Evolutionary conservation across 1,284 basidiomycete species (phyloP).

Genomic region (Phylloboletellus chloephorus): DNA sequence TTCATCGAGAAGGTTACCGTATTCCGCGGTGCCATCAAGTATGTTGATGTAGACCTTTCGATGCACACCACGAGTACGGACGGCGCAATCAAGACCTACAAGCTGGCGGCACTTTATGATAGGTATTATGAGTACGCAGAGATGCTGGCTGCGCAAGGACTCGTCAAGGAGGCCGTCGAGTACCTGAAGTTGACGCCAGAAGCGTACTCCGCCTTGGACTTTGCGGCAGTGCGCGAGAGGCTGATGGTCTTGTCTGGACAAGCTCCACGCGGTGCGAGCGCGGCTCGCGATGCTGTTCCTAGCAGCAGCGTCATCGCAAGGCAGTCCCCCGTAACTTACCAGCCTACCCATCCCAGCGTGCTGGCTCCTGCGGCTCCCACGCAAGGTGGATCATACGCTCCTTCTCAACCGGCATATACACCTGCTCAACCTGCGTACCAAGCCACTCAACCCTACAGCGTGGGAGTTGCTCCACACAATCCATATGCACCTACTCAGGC

Average conservation of each 20-base stretch:
- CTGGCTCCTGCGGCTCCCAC: slow-evolving; percentile 13
- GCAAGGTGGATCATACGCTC: slow-evolving; percentile 13
- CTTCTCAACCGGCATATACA: slow-evolving; percentile 9
- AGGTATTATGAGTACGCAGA: slow-evolving; percentile 96
- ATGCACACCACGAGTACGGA: slow-evolving; percentile 31
- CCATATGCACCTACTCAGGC: slow-evolving; percentile 29
- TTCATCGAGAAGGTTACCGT: slow-evolving; percentile 97
- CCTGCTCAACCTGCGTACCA: slow-evolving; percentile 8
- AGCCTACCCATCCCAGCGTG: slow-evolving; percentile 11
- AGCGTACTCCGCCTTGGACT: slow-evolving; percentile 63
- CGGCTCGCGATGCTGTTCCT: slow-evolving; percentile 23
- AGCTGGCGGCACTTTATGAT: slow-evolving; percentile 84
- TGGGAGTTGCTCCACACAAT: slow-evolving; percentile 27
- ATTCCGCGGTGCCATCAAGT: slow-evolving; percentile 87
- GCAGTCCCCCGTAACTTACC: slow-evolving; percentile 5
- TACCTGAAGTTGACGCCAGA: slow-evolving; percentile 80
- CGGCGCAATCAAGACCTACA: slow-evolving; percentile 65
- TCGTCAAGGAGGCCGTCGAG: slow-evolving; percentile 76
- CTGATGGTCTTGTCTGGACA: slow-evolving; percentile 47
- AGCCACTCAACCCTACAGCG: slow-evolving; percentile 20
- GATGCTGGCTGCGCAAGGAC: slow-evolving; percentile 84
- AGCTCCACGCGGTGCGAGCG: slow-evolving; percentile 17
- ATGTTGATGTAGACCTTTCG: slow-evolving; percentile 76
- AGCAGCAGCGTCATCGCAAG: slow-evolving; percentile 16
- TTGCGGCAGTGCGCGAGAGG: slow-evolving; percentile 61